Evolutionary conservation across 306 rosid species (phyloP), one percentile per base, ranked within the genome.

Genomic region (Lathyrus tuberosus): DNA sequence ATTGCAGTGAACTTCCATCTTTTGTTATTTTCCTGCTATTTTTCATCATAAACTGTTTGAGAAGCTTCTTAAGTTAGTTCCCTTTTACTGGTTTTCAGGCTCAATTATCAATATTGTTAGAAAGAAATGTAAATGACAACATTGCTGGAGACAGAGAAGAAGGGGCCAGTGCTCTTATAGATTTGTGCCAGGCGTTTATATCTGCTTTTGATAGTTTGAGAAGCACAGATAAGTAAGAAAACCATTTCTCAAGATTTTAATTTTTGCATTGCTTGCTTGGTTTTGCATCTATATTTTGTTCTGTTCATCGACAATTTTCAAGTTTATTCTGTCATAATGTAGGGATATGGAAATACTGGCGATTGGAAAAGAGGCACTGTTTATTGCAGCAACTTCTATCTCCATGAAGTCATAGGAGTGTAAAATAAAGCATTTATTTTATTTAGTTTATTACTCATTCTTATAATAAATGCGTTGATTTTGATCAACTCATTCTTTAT

Each of bases 341-440:
- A 92, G 97, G 89, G 56, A 53, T 17, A 70, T 86, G 86, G 92
- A 86, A 78, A 82, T 89, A 57, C 56, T 58, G 51, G 67, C 89
- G 1, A 47, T 75, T 12, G 95, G 85, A 10, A 92, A 83, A 81
- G 96, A 87, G 78, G 95, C 91, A 26, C 59, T 92, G 3, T 89
- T 87, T 77, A 70, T 84, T 13, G 97, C 97, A 7, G 92, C 91
- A 67, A 78, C 89, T 49, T 75, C 80, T 37, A 22, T 92, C 81
- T 84, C 89, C 37, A 59, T 69, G 65, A 74, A 79, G 63, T 83
- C 77, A 8, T 74, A 78, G 79, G 31, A 65, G 16, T 58, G 53
- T 20, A 49, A 62, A 80, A 28, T 51, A 38, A 49, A 28, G 44
- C 48, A 4, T 67, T 33, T 22, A 42, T 48, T 70, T 62, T 53